A percentile compares a stretch with the other conserved stretches of the same genome.
phyloP scores from a whole-genome alignment of 495 filamentous ascomycete genomes.

The Clohesyomyces aquaticus region DNA sequence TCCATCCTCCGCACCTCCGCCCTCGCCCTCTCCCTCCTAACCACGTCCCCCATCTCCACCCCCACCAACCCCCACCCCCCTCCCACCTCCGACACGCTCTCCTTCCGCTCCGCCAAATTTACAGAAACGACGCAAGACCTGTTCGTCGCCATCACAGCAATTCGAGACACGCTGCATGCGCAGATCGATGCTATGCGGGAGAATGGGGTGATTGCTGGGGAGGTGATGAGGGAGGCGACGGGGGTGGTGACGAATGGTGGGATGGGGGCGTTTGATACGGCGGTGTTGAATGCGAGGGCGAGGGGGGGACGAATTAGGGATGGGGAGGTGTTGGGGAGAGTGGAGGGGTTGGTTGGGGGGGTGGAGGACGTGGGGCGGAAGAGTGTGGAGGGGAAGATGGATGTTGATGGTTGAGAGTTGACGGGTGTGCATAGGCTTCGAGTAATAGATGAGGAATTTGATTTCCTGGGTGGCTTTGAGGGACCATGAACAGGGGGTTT shows the following conservation, averaged over 20 bases:
- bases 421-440: background rate
- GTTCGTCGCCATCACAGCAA: conserved; percentile 60
- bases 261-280: conserved; percentile 72
- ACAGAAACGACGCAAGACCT: conserved; percentile 64
- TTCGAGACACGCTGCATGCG: conserved; percentile 60
- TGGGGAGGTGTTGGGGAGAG: conserved; percentile 72
- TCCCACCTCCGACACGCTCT: conserved; percentile 40
- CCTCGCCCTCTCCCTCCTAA: conserved; percentile 69
- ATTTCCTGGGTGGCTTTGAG: background rate
- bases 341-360: conserved; percentile 56
- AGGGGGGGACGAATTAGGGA: conserved; percentile 77
- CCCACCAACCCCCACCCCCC: conserved; percentile 45
- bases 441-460: background rate
- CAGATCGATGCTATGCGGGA: conserved; percentile 75
- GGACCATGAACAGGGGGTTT: background rate
- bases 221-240: conserved; percentile 12
- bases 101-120: conserved; percentile 63
- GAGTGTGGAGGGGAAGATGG: conserved; percentile 1
- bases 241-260: conserved; percentile 56
- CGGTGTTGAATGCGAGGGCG: conserved; percentile 81
- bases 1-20: conserved; percentile 69
- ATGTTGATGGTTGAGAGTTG: conserved; percentile 8
- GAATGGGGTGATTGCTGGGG: conserved; percentile 21
- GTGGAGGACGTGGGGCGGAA: conserved; percentile 15
- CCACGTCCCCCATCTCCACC: conserved; percentile 52